These are phyloP conservation scores for Colletotrichum sp. DNA, from an alignment of 2,329 filamentous ascomycete genomes.

Conservation along the genomic window DNA sequence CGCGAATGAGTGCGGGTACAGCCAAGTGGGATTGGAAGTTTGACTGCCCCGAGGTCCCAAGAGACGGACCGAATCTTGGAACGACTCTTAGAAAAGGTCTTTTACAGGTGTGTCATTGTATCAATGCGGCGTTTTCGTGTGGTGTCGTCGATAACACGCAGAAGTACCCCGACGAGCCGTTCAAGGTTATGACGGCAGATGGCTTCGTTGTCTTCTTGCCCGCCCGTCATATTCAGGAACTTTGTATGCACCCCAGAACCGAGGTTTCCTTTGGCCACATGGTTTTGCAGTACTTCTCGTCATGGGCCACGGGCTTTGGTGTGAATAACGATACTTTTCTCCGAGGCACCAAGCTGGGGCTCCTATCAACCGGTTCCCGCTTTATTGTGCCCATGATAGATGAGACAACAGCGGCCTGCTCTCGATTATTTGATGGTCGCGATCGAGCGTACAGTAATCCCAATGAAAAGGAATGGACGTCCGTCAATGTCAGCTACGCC, in stretches of 20 bases:
- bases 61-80: background rate
- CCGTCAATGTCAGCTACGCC: slow-evolving; percentile 1
- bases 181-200: background rate
- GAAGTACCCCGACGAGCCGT: background rate
- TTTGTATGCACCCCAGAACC: background rate
- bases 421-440: background rate
- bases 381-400: background rate
- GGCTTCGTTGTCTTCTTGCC: background rate
- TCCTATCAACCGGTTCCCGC: background rate
- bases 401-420: background rate
- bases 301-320: background rate
- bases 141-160: background rate
- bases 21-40: background rate
- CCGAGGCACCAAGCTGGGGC: background rate
- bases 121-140: background rate
- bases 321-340: background rate
- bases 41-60: background rate
- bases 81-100: background rate
- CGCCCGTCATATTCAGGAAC: background rate
- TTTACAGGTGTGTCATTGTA: background rate
- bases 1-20: background rate
- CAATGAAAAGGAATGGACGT: background rate
- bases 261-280: background rate
- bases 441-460: background rate
- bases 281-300: background rate